Evolutionary conservation across 495 filamentous ascomycete genomes (phyloP), one percentile per base, ranked within the genome.

Genomic region (Penicillium desertorum): DNA sequence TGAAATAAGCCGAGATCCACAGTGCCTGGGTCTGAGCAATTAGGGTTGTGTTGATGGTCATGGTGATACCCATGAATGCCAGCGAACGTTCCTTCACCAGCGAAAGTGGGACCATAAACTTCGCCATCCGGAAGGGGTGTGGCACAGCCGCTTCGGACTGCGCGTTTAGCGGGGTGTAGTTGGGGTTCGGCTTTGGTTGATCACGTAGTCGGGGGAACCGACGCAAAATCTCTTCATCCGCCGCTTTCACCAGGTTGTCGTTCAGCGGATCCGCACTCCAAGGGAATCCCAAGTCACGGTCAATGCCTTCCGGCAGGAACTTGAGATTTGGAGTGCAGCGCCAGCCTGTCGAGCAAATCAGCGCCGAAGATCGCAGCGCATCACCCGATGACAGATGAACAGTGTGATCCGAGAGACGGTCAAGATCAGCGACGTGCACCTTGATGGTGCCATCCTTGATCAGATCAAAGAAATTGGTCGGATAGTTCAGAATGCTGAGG

Each of bases 271-370:
- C 70, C 3, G 41, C 25, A 29, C 63, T 66, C 56, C 67, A 72
- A 14, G 78, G 76, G 48, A 74, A 72, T 20, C 76, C 71, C 25
- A 81, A 61, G 23, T 74, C 57, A 29, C 65, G 62, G 54, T 74
- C 64, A 12, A 74, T 75, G 48, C 63, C 70, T 45, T 78, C 77
- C 0, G 87, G 84, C 1, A 84, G 65, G 68, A 91, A 87, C 37
- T 81, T 81, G 54, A 92, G 77, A 6, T 81, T 77, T 2, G 88
- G 82, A 1, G 75, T 76, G 45, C 83, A 79, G 61, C 84, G 82
- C 84, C 88, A 91, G 22, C 86, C 87, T 0, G 86, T 91, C 29
- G 79, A 79, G 62, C 82, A 88, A 57, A 90, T 79, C n/a, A 95
- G 71, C 46, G 89, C 88, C 1, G 83, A 79, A 5, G 63, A 62